Evolutionary conservation across 495 filamentous ascomycete genomes (phyloP).

Genomic region (Tirmania nivea): DNA sequence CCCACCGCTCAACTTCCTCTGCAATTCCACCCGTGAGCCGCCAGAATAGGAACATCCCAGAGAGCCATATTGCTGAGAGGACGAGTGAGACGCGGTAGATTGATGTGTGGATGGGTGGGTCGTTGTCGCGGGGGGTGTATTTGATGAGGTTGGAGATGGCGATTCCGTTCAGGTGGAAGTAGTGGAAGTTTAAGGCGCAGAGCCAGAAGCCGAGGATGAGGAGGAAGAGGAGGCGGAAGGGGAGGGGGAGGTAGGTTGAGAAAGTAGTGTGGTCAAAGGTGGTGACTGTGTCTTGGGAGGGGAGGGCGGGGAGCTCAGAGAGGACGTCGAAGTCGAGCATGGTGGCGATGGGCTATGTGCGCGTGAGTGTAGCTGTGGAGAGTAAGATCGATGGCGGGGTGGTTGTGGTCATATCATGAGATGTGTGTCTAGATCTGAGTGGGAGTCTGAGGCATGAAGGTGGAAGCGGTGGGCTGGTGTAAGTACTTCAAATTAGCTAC

Average conservation of each 20-base stretch:
- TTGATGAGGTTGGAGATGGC: slow-evolving; percentile 13
- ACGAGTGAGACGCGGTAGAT: slow-evolving; percentile 63
- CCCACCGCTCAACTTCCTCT: slow-evolving; percentile 44
- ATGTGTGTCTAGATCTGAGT: too few relatives aligned
- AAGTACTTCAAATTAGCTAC: too few relatives aligned
- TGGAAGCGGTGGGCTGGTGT: too few relatives aligned
- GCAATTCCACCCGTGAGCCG: slow-evolving; percentile 44
- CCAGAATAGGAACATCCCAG: slow-evolving; percentile 69
- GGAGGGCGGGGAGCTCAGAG: not conserved
- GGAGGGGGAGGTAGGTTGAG: slow-evolving; percentile 13
- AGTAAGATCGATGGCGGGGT: too few relatives aligned
- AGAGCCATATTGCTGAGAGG: slow-evolving; percentile 42
- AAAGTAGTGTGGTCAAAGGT: not conserved
- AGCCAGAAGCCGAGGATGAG: slow-evolving; percentile 18
- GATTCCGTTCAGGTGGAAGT: slow-evolving; percentile 16
- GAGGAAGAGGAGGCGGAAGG: slow-evolving; percentile 16
- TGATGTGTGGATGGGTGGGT: slow-evolving; percentile 51
- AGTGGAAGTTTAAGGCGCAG: slow-evolving; percentile 18
- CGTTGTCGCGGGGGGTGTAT: slow-evolving; percentile 25
- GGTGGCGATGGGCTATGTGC: too few relatives aligned
- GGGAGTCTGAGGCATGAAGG: too few relatives aligned
- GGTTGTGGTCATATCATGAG: too few relatives aligned
- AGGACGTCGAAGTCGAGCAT: too few relatives aligned
- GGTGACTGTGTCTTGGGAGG: not conserved
- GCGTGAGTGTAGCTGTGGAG: too few relatives aligned